Conservation (phyloP, 129 eudicot genomes). For the Heracleum sosnowskyi region DNA sequence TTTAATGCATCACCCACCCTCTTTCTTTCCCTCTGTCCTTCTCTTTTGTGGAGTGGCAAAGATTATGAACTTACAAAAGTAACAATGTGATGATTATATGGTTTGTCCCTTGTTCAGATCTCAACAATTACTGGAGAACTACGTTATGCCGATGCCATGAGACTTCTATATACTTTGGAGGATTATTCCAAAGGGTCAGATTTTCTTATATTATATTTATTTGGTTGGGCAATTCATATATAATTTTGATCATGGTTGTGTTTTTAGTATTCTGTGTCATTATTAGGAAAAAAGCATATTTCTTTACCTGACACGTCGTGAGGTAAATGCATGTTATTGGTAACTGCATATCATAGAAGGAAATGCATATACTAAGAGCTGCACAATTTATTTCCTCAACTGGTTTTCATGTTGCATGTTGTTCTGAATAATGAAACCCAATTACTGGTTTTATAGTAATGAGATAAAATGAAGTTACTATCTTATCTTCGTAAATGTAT, state of each 20-base stretch:
- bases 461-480: background rate
- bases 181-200: slow-evolving; percentile 86
- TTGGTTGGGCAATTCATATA: background rate
- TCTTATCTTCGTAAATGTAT: background rate
- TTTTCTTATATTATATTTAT: slow-evolving; percentile 1
- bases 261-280: background rate
- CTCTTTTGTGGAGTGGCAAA: background rate
- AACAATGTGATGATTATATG: background rate
- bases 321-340: background rate
- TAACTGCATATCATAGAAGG: background rate
- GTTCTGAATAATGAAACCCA: background rate
- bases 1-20: background rate
- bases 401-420: background rate
- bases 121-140: slow-evolving; percentile 79
- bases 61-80: background rate
- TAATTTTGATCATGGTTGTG: background rate
- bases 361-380: background rate
- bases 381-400: background rate
- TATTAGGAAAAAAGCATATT: background rate
- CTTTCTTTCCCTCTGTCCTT: background rate
- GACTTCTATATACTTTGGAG: slow-evolving; percentile 64
- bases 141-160: slow-evolving; percentile 72
- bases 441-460: too few species aligned
- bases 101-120: slow-evolving; percentile 33
- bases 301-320: background rate